Evolutionary conservation across 345 rosid genomes (phyloP), one percentile per base, ranked within the genome.

Genomic region (Chamaenerion angustifolium): DNA sequence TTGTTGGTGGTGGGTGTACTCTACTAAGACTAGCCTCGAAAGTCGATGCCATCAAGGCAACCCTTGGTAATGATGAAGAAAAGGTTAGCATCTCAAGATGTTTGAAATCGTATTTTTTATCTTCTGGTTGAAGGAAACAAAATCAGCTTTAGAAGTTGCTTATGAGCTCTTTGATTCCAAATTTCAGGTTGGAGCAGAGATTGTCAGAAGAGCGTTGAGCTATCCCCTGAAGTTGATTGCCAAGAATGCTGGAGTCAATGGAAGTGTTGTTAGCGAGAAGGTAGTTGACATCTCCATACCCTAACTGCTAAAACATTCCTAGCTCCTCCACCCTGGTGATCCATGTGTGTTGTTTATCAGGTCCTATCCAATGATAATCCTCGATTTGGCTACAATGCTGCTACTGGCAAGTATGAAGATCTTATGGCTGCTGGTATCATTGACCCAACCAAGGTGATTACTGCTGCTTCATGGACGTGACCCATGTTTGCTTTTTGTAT

Each of bases 391-490:
- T 92, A 69, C 82, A 87, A 92, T 72, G 98, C 96, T 52, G 90
- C 95, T 31, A 92, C 95, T 0, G 98, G 98, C 49, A 80, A 82
- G 6, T 92, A 92, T 12, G 96, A 92, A 49, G 98, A 92, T 70
- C 49, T 92, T 27, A 92, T 92, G 96, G 79, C 96, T 59, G 96
- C 94, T 52, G 96, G 98, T 40, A 92, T 92, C 41, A 92, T 92
- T 0, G 96, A 92, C 61, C 98, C 98, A 54, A 84, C 96, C 10
- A 92, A 92, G 88, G 94, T n/a, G n/a, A n/a, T n/a, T n/a, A n/a
- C n/a, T n/a, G n/a, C n/a, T n/a, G n/a, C n/a, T n/a, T n/a, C n/a
- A n/a, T n/a, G n/a, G n/a, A n/a, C n/a, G n/a, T n/a, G n/a, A n/a
- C n/a, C n/a, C n/a, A n/a, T n/a, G n/a, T n/a, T n/a, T n/a, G n/a